These are phyloP conservation scores for Starmerella asiatica DNA, from an alignment of 805 yeast genomes.

Conservation along the genomic window DNA sequence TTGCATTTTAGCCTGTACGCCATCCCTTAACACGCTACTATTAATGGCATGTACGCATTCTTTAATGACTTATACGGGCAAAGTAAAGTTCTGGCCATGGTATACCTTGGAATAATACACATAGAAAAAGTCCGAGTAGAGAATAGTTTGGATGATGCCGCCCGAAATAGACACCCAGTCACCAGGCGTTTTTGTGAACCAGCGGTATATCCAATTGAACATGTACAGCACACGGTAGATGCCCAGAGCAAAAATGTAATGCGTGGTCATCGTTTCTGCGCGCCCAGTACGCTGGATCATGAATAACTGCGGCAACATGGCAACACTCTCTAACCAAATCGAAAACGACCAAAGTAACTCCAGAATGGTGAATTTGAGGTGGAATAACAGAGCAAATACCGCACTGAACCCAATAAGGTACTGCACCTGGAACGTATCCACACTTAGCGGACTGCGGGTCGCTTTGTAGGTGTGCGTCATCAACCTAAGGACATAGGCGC, in stretches of 20 bases:
- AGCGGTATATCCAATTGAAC: conserved; percentile 92
- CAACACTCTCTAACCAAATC: conserved; percentile 83
- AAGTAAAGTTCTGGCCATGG: conserved; percentile 60
- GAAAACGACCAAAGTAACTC: conserved; percentile 73
- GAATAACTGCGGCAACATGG: conserved; percentile 84
- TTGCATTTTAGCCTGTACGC: too few species aligned
- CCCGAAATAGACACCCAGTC: conserved; percentile 63
- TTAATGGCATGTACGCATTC: neutral
- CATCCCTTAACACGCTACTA: too few species aligned
- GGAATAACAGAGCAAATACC: conserved; percentile 46
- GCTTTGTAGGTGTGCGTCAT: conserved; percentile 50
- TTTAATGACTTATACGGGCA: conserved; percentile 37
- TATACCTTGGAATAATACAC: conserved; percentile 69
- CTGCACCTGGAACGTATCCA: conserved; percentile 61
- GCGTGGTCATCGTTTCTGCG: conserved; percentile 75
- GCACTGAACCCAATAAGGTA: conserved; percentile 55
- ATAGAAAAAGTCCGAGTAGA: conserved; percentile 93
- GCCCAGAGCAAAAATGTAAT: conserved; percentile 89
- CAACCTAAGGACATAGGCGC: conserved; percentile 59
- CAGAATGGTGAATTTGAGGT: conserved; percentile 44
- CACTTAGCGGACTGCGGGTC: conserved; percentile 39
- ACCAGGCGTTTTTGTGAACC: conserved; percentile 34
- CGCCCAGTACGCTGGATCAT: conserved; percentile 81
- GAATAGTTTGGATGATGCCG: conserved; percentile 70
- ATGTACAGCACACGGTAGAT: conserved; percentile 77